phyloP scores from a whole-genome alignment of 2,329 filamentous ascomycete genomes.

The Penicillium vulpinum region DNA sequence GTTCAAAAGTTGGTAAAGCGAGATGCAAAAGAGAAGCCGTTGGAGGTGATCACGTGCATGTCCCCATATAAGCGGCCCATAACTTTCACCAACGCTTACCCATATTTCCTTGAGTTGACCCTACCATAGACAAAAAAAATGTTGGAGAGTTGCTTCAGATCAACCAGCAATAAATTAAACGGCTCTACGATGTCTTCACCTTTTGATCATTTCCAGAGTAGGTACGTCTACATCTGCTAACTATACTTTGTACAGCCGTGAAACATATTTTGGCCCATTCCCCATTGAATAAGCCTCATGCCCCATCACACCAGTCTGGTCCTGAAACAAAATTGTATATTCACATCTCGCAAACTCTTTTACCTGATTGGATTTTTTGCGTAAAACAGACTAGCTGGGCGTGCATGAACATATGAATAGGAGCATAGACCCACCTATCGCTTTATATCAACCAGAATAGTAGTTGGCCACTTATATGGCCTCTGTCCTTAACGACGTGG shows the following conservation, averaged over 20 bases:
- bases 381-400: neutral
- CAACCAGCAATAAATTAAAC: neutral
- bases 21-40: constrained; percentile 7
- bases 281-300: neutral
- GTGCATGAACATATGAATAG: neutral
- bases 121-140: too few relatives aligned
- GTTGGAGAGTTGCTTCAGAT: neutral
- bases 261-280: neutral
- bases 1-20: neutral
- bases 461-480: too few relatives aligned
- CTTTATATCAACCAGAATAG: neutral
- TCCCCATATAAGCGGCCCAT: neutral
- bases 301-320: neutral
- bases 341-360: neutral
- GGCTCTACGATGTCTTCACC: too few relatives aligned
- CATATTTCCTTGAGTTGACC: neutral
- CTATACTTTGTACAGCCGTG: too few relatives aligned
- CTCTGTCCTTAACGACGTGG: too few relatives aligned
- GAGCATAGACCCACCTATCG: neutral
- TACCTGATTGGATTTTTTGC: too few relatives aligned
- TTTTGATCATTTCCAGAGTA: neutral
- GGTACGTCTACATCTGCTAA: neutral
- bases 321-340: neutral
- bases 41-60: constrained; percentile 1
- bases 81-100: neutral